phyloP scores from a whole-genome alignment of 257 asterid species.

The Anisodus tanguticus region DNA sequence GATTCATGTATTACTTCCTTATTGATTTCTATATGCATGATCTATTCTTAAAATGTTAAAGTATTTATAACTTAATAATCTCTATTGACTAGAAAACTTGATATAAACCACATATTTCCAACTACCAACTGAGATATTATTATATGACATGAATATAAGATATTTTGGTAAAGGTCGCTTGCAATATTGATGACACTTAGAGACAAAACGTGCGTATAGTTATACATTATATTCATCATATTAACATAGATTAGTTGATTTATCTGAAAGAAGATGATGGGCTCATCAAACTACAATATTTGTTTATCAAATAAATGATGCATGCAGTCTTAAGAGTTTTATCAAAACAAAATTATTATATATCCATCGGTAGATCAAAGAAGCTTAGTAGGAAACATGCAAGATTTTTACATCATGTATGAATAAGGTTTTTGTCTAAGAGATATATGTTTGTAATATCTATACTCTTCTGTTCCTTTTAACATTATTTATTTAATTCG shows the following conservation, averaged over 20 bases:
- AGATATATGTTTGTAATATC: too few species aligned
- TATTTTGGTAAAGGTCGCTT: background rate
- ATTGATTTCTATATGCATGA: background rate
- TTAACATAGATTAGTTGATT: background rate
- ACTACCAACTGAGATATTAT: background rate
- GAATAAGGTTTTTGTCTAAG: too few species aligned
- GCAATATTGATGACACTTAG: background rate
- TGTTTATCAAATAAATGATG: background rate
- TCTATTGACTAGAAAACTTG: background rate
- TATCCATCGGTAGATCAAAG: too few species aligned
- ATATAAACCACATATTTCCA: background rate
- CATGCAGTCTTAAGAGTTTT: too few species aligned
- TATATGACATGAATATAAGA: background rate
- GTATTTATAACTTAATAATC: background rate
- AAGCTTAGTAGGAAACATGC: too few species aligned
- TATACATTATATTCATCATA: background rate
- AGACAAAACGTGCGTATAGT: background rate
- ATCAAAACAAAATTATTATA: too few species aligned
- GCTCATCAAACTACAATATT: background rate
- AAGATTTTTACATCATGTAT: too few species aligned
- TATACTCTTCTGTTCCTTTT: background rate
- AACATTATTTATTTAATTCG: background rate
- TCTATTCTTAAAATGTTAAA: background rate
- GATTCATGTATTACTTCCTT: background rate
- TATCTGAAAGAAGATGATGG: background rate